Percentiles rank a stretch among this genome's conserved stretches.
Conservation (phyloP, 164 flowering plant species). For the Piper betle region DNA sequence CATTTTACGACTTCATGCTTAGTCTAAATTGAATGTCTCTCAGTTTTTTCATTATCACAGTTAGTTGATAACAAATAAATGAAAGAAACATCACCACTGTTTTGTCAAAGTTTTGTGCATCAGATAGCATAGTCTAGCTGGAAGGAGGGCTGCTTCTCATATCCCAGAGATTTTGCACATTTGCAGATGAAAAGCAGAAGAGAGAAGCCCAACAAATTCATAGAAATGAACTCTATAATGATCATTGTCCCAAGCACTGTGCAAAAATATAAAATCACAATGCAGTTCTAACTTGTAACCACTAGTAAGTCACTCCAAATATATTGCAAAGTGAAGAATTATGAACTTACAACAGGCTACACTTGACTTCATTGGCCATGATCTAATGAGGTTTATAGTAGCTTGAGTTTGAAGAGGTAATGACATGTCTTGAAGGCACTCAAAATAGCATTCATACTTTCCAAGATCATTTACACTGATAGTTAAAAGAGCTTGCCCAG, state of each 20-base stretch:
- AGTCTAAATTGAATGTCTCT: too few species aligned
- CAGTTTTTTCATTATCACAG: not conserved
- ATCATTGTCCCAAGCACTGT: conserved; percentile 65
- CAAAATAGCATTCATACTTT: conserved; percentile 64
- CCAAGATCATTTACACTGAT: conserved; percentile 73
- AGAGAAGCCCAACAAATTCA: conserved; percentile 39
- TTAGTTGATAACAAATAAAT: not conserved
- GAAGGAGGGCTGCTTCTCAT: conserved; percentile 21
- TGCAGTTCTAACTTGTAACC: not conserved
- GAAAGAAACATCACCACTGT: conserved; percentile 19
- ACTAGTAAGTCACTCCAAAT: not conserved
- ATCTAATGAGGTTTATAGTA: conserved; percentile 36
- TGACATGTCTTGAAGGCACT: conserved; percentile 40
- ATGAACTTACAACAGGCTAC: conserved; percentile 44
- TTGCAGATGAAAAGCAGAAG: conserved; percentile 66
- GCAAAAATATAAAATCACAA: not conserved
- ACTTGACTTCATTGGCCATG: conserved; percentile 49
- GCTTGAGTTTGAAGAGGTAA: conserved; percentile 46
- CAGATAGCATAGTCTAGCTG: conserved; percentile 9
- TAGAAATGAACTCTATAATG: conserved; percentile 36
- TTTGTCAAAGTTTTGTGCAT: conserved; percentile 10
- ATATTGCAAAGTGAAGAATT: too few species aligned
- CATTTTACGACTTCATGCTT: too few species aligned
- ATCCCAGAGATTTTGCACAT: conserved; percentile 52
- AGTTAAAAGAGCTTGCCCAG: conserved; percentile 44